Evolutionary conservation across 1,284 basidiomycete genomes (phyloP).

Genomic region (Trichosporon sp.): DNA sequence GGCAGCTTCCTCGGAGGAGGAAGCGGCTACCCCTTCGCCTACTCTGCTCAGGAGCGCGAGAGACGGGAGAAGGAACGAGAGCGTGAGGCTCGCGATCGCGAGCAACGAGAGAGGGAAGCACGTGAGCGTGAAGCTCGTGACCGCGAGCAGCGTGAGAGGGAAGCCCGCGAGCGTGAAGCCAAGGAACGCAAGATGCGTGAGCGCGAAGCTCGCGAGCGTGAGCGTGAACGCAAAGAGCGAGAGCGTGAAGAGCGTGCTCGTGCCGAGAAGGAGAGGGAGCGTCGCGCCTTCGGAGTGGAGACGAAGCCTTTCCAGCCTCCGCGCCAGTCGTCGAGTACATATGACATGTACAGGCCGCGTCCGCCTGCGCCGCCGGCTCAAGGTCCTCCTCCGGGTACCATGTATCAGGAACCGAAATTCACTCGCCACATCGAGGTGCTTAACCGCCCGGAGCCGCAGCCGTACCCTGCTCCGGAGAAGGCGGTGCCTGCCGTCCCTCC

Average conservation of each 20-base stretch:
- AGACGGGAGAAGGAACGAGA: conserved; percentile 10
- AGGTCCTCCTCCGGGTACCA: background rate
- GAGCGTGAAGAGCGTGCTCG: conserved; percentile 14
- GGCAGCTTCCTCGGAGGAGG: conserved; percentile 12
- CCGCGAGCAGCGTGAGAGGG: conserved; percentile 12
- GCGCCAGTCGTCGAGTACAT: conserved; percentile 17
- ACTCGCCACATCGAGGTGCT: conserved; percentile 34
- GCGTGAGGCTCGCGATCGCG: conserved; percentile 10
- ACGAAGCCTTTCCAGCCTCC: conserved; percentile 22
- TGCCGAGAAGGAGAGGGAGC: conserved; percentile 12
- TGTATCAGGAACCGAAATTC: conserved; percentile 20
- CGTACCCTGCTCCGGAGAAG: conserved; percentile 3
- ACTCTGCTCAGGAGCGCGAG: conserved; percentile 10
- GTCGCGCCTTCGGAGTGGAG: conserved; percentile 16
- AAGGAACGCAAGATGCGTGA: conserved; percentile 6
- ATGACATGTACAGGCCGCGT: conserved; percentile 18
- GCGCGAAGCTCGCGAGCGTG: conserved; percentile 11
- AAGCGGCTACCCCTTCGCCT: conserved; percentile 8
- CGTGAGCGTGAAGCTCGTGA: conserved; percentile 8
- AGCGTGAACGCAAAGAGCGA: conserved; percentile 6
- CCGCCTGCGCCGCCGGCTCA: background rate
- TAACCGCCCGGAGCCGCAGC: conserved; percentile 25
- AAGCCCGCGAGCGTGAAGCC: conserved; percentile 5
- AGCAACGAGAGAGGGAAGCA: conserved; percentile 2
- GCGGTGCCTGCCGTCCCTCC: background rate